Evolutionary conservation across 2,329 filamentous ascomycete genomes (phyloP).

Genomic region (Pseudogymnoascus sp.): DNA sequence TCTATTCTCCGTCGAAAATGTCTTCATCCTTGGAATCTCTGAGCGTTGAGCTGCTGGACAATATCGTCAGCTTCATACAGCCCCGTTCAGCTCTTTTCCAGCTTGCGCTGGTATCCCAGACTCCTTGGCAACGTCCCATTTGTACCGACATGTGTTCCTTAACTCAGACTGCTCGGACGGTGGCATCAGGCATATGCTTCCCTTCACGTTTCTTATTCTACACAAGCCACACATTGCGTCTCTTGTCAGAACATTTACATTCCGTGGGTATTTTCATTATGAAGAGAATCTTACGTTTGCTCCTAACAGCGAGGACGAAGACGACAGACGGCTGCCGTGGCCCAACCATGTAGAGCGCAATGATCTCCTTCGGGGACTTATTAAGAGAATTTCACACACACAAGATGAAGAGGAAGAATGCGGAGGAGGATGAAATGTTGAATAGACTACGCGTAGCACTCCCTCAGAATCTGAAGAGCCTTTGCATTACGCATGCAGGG

Average conservation of each 20-base stretch:
- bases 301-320: background rate
- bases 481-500: background rate
- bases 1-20: background rate
- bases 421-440: background rate
- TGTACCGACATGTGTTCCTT: background rate
- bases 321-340: background rate
- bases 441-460: background rate
- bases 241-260: background rate
- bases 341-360: background rate
- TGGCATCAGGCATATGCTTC: background rate
- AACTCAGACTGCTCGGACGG: background rate
- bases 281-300: background rate
- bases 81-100: background rate
- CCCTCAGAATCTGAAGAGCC: background rate
- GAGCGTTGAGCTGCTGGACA: background rate
- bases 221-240: background rate
- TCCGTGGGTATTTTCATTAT: background rate
- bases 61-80: background rate
- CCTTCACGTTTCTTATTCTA: background rate
- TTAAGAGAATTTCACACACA: background rate
- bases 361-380: background rate
- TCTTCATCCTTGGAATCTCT: background rate
- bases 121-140: background rate
- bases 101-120: background rate
- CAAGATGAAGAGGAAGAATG: background rate